Conservation (phyloP, 768 basidiomycete species). For the Cyclocybe cylindracea region DNA sequence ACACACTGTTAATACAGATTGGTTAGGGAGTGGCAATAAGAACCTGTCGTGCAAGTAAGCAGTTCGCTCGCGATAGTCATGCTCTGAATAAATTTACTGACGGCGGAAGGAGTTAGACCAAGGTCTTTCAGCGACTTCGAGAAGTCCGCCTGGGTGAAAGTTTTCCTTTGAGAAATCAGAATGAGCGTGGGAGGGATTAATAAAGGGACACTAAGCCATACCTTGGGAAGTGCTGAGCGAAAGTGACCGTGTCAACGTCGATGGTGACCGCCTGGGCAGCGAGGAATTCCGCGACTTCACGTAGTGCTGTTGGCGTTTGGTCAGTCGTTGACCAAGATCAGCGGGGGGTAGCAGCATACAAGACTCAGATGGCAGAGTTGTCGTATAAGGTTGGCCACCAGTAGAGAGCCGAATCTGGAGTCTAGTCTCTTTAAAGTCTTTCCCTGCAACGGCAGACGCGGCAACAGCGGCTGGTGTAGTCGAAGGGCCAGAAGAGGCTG, state of each 20-base stretch:
- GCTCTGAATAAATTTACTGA: constrained; percentile 33
- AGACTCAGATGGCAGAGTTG: constrained; percentile 76
- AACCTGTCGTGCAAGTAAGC: constrained; percentile 36
- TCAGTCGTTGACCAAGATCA: not conserved
- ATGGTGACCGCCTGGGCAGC: constrained; percentile 72
- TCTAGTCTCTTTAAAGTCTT: constrained; percentile 84
- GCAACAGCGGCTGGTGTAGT: constrained; percentile 36
- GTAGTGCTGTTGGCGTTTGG: constrained; percentile 53
- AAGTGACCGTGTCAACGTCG: constrained; percentile 75
- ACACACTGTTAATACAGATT: constrained; percentile 11
- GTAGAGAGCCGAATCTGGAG: constrained; percentile 86
- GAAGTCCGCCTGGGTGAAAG: constrained; percentile 72
- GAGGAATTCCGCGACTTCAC: constrained; percentile 85
- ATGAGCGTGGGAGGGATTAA: not conserved
- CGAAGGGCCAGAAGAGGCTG: constrained; percentile 25
- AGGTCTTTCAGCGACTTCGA: constrained; percentile 79
- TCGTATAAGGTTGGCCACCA: constrained; percentile 80
- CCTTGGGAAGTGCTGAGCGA: constrained; percentile 88
- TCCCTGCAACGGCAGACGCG: constrained; percentile 51
- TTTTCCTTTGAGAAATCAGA: constrained; percentile 56
- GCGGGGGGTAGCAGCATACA: constrained; percentile 47
- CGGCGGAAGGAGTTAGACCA: constrained; percentile 90
- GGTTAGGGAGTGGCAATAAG: constrained; percentile 49
- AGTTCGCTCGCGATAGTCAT: not conserved
- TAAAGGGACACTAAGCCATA: constrained; percentile 25